Conservation (phyloP, 1,139 yeast genomes). For the Candida pseudoviswanathii region DNA sequence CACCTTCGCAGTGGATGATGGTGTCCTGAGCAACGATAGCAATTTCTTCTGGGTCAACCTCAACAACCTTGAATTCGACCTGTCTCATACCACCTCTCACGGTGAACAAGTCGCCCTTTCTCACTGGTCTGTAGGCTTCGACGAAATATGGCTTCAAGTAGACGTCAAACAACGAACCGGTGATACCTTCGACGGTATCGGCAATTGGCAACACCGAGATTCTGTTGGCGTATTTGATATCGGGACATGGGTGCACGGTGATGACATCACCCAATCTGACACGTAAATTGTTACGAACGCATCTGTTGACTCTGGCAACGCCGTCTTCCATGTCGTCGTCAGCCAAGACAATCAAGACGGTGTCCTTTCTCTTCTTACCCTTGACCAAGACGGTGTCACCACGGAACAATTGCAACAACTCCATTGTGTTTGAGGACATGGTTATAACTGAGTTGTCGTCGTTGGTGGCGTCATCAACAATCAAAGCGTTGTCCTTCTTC, state of each 20-base stretch:
- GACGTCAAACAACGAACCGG: constrained; percentile 96
- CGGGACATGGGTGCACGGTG: constrained; percentile 94
- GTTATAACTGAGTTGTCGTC: constrained; percentile 97
- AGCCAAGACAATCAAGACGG: constrained; percentile 93
- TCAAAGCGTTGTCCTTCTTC: constrained; percentile 93
- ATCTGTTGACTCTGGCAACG: constrained; percentile 89
- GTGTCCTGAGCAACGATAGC: constrained; percentile 99
- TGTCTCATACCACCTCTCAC: constrained; percentile 99
- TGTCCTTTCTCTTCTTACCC: constrained; percentile 97
- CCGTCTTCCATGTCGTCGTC: constrained; percentile 98
- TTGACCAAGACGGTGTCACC: constrained; percentile 97
- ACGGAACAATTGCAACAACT: constrained; percentile 88
- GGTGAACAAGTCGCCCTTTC: constrained; percentile 95
- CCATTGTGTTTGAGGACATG: constrained; percentile 95
- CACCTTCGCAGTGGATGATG: constrained; percentile 97
- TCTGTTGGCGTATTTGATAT: constrained; percentile 91
- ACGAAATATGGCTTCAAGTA: constrained; percentile 97
- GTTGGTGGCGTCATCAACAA: constrained; percentile 95
- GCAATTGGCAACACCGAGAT: constrained; percentile 97
- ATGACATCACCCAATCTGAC: constrained; percentile 93
- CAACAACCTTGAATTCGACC: constrained; percentile 97
- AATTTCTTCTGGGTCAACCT: constrained; percentile 95
- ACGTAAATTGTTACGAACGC: constrained; percentile 92
- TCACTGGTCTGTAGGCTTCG: constrained; percentile 97
- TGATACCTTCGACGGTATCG: constrained; percentile 96